phyloP scores from a whole-genome alignment of 805 yeast genomes.

The Saccharomycopsis guyanensis region DNA sequence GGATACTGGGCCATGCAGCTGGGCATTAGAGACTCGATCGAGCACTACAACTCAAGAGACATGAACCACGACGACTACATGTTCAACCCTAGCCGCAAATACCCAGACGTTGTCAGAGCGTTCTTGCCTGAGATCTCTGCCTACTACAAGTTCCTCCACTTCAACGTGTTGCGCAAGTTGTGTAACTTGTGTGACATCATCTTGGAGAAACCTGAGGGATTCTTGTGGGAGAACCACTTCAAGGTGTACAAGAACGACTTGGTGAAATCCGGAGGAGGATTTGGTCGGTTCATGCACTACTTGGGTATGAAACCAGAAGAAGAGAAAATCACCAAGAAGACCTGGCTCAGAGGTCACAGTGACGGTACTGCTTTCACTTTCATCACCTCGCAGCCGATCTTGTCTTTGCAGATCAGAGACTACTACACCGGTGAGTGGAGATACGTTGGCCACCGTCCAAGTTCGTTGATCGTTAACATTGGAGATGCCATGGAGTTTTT shows the following conservation, averaged over 20 bases:
- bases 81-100: constrained; percentile 22
- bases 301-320: constrained; percentile 29
- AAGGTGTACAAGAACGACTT: constrained; percentile 26
- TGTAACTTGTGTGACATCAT: constrained; percentile 36
- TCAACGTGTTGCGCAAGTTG: constrained; percentile 31
- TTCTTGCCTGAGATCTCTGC: constrained; percentile 34
- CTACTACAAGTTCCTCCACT: constrained; percentile 35
- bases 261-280: constrained; percentile 32
- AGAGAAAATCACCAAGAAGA: constrained; percentile 29
- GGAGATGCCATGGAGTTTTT: constrained; percentile 37
- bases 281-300: constrained; percentile 33
- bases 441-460: constrained; percentile 34
- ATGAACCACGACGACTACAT: constrained; percentile 17
- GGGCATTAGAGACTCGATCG: constrained; percentile 33
- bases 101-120: constrained; percentile 34
- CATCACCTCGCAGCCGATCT: constrained; percentile 35
- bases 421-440: constrained; percentile 32
- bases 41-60: constrained; percentile 33
- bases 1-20: constrained; percentile 37
- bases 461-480: constrained; percentile 34
- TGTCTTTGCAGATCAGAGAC: constrained; percentile 35
- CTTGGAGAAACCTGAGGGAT: constrained; percentile 34
- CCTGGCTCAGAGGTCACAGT: constrained; percentile 36
- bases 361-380: constrained; percentile 35
- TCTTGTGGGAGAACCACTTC: constrained; percentile 7